Conservation (phyloP, 139 green algal species). For the Gonium pectorale region DNA sequence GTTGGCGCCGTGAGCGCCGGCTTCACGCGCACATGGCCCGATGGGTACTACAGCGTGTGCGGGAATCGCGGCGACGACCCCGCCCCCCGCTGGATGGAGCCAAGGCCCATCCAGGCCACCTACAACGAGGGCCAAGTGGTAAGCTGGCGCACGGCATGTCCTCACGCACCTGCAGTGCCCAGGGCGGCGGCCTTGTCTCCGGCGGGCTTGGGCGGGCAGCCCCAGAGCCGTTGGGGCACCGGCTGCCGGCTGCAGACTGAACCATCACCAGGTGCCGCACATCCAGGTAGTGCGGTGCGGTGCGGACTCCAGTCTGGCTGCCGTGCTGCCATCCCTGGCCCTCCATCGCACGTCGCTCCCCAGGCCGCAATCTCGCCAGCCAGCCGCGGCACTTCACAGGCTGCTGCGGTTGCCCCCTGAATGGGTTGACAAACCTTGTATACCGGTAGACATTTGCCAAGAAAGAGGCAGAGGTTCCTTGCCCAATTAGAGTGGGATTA, state of each 20-base stretch:
- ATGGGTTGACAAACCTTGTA: too few species aligned
- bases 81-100: constrained; percentile 7
- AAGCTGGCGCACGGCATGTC: not conserved
- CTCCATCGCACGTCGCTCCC: too few species aligned
- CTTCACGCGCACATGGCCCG: not conserved
- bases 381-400: too few species aligned
- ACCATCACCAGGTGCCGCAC: not conserved
- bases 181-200: too few species aligned
- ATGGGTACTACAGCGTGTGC: not conserved
- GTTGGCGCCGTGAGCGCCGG: not conserved
- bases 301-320: not conserved
- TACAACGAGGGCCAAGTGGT: not conserved
- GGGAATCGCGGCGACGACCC: not conserved
- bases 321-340: too few species aligned
- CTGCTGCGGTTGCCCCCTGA: too few species aligned
- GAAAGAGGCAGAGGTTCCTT: too few species aligned
- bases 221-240: too few species aligned
- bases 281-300: not conserved
- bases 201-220: too few species aligned
- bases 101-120: not conserved
- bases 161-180: not conserved
- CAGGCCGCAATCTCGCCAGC: too few species aligned
- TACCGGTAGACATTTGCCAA: too few species aligned
- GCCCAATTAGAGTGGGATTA: not conserved
- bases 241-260: not conserved